Evolutionary conservation across 2,329 filamentous ascomycete genomes (phyloP).

Genomic region (Plenodomus lindquistii): DNA sequence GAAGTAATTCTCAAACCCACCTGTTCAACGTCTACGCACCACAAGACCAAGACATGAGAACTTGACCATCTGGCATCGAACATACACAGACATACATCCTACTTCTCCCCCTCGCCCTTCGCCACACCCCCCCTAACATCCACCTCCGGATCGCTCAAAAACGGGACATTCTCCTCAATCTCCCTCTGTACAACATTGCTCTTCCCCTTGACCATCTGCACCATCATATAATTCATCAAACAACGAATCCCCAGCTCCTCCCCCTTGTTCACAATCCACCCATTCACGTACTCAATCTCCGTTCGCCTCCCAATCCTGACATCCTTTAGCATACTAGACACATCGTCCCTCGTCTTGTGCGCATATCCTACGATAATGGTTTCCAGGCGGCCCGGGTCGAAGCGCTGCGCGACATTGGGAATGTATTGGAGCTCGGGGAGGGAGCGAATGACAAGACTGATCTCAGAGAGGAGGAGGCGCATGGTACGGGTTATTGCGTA

Average conservation of each 20-base stretch:
- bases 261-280: constrained; percentile 79
- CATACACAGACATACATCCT: not conserved
- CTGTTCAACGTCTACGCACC: too few relatives aligned
- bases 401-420: constrained; percentile 62
- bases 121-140: not conserved
- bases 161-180: constrained; percentile 45
- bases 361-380: constrained; percentile 61
- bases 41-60: too few relatives aligned
- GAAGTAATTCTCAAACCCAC: too few relatives aligned
- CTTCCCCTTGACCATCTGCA: constrained; percentile 75
- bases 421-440: constrained; percentile 74
- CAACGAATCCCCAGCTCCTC: constrained; percentile 72
- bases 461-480: constrained; percentile 73
- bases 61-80: too few relatives aligned
- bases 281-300: constrained; percentile 84
- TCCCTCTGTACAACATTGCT: constrained; percentile 51
- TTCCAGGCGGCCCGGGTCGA: constrained; percentile 64
- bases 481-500: constrained; percentile 67
- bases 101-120: not conserved
- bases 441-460: constrained; percentile 68
- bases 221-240: constrained; percentile 72
- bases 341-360: constrained; percentile 58
- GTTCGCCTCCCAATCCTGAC: constrained; percentile 64
- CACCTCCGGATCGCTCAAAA: constrained; percentile 13
- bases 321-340: constrained; percentile 70